phyloP scores from a whole-genome alignment of 192 early-diverging fungal genomes.

The Thamnidium elegans region DNA sequence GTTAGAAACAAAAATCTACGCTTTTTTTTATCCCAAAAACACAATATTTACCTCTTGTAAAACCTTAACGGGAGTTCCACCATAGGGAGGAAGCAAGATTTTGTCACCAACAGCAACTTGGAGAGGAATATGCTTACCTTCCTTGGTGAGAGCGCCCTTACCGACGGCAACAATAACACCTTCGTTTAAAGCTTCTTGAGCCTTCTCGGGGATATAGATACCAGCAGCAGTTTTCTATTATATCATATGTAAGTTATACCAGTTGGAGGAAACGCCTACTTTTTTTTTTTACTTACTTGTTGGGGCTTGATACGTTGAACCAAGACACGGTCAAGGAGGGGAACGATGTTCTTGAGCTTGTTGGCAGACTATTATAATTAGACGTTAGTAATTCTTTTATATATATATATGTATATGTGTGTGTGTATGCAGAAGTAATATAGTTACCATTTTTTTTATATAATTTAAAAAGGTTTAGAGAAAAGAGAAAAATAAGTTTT shows the following conservation, averaged over 20 bases:
- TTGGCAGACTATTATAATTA: conserved; percentile 23
- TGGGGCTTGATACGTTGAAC: conserved; percentile 95
- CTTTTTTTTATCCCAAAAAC: neutral
- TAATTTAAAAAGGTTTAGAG: too few species aligned
- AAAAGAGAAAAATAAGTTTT: too few species aligned
- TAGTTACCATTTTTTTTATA: too few species aligned
- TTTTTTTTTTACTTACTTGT: conserved; percentile 50
- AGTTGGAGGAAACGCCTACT: neutral
- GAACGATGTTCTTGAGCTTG: conserved; percentile 83
- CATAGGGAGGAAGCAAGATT: conserved; percentile 93
- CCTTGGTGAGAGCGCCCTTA: conserved; percentile 85
- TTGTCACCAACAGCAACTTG: conserved; percentile 89
- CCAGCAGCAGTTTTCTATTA: conserved; percentile 90
- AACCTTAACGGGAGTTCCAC: conserved; percentile 92
- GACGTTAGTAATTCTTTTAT: too few species aligned
- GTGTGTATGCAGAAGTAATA: too few species aligned
- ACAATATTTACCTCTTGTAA: conserved; percentile 55
- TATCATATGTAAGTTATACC: neutral
- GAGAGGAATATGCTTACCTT: conserved; percentile 77
- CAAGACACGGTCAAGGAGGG: conserved; percentile 97
- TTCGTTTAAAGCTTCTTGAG: conserved; percentile 97
- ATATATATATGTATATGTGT: too few species aligned
- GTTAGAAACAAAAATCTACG: neutral
- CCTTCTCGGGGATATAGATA: conserved; percentile 97
- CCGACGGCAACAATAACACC: conserved; percentile 92